Percentiles rank a stretch among this genome's conserved stretches.
These are phyloP conservation scores for Ustilago shanxiensis DNA, from an alignment of 1,284 basidiomycete species.

Conservation along the genomic window DNA sequence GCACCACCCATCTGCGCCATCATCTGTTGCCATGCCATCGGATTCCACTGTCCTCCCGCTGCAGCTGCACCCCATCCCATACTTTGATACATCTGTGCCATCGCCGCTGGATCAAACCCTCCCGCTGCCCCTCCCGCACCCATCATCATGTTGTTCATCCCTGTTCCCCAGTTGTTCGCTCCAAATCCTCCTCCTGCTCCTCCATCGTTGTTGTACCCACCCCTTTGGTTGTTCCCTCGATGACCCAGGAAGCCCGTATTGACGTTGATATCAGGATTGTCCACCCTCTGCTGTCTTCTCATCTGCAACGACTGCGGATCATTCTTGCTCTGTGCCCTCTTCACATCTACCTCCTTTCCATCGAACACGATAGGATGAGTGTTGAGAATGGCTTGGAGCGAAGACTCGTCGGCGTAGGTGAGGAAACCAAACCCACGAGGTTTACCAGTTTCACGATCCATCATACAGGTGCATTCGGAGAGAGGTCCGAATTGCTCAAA, in stretches of 20 bases:
- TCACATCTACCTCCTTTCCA: conserved; percentile 86
- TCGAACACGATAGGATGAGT: conserved; percentile 68
- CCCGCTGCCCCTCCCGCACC: conserved; percentile 20
- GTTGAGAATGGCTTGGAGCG: conserved; percentile 77
- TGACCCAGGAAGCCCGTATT: conserved; percentile 10
- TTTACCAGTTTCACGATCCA: conserved; percentile 93
- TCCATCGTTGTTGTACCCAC: neutral
- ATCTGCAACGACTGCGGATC: conserved; percentile 42
- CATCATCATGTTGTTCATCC: conserved; percentile 74
- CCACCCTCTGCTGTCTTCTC: conserved; percentile 32
- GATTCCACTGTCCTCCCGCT: conserved; percentile 58
- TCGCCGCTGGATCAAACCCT: conserved; percentile 72
- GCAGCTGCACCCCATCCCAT: conserved; percentile 71
- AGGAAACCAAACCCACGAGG: conserved; percentile 99
- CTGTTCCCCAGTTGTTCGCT: conserved; percentile 74
- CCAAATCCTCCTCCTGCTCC: conserved; percentile 72
- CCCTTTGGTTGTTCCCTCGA: neutral
- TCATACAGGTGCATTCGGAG: conserved; percentile 97
- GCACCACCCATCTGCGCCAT: conserved; percentile 51
- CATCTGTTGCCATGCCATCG: conserved; percentile 68
- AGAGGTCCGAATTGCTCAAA: conserved; percentile 91
- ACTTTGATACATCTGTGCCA: conserved; percentile 74
- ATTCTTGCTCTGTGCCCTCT: conserved; percentile 71
- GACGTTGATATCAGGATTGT: conserved; percentile 25
- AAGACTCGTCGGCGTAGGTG: conserved; percentile 87